Evolutionary conservation across 1,284 basidiomycete species (phyloP).

Genomic region (Coniophora puteana): DNA sequence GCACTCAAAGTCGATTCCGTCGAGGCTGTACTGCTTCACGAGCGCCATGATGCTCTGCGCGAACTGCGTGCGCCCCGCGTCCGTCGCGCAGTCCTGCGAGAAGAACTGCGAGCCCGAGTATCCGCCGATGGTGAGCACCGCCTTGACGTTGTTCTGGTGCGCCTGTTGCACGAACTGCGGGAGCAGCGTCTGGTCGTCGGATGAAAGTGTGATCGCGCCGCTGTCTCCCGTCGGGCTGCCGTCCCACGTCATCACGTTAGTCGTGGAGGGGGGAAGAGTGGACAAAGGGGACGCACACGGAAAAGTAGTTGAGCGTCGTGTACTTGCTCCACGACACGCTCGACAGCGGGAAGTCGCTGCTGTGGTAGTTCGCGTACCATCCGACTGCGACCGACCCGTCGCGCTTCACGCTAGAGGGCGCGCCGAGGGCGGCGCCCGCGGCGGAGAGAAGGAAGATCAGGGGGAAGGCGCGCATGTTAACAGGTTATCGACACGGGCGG

Average conservation of each 20-base stretch:
- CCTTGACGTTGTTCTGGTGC: slow-evolving; percentile 65
- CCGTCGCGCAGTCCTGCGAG: slow-evolving; percentile 66
- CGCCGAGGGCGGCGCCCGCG: no score
- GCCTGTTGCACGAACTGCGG: slow-evolving; percentile 50
- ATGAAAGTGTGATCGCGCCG: slow-evolving; percentile 33
- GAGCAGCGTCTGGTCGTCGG: slow-evolving; percentile 41
- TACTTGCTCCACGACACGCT: slow-evolving; percentile 47
- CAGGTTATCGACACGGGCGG: no score
- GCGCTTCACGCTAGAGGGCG: no score
- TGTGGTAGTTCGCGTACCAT: slow-evolving; percentile 39
- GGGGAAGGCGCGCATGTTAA: no score
- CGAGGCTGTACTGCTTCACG: slow-evolving; percentile 63
- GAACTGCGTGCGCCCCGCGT: slow-evolving; percentile 61
- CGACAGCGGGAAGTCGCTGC: slow-evolving; percentile 35
- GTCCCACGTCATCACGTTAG: no score
- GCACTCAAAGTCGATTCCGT: slow-evolving; percentile 87
- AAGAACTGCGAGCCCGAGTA: slow-evolving; percentile 83
- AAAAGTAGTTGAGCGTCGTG: slow-evolving; percentile 47
- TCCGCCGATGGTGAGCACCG: slow-evolving; percentile 81
- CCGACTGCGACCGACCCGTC: slow-evolving; percentile 24
- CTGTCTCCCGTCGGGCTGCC: no score
- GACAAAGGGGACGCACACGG: slow-evolving; percentile 15
- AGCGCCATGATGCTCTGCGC: slow-evolving; percentile 60
- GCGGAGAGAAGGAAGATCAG: no score
- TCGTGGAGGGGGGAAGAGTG: no score